These are phyloP conservation scores for Spizellomyces sp. DNA, from an alignment of 192 early-diverging fungal genomes.

Conservation along the genomic window DNA sequence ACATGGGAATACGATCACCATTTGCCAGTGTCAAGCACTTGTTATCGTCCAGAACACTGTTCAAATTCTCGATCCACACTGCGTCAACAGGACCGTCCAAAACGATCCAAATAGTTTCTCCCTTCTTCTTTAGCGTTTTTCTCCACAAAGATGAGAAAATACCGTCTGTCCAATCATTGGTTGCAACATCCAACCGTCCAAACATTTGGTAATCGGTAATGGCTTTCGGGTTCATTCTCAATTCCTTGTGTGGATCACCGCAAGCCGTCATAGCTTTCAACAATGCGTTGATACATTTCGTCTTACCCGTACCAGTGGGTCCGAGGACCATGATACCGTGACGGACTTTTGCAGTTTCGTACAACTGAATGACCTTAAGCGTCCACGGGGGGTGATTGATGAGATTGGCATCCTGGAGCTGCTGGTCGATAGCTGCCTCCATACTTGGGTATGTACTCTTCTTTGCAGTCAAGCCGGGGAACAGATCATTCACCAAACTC, in stretches of 20 bases:
- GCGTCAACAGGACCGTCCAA: constrained; percentile 69
- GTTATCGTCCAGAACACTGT: constrained; percentile 67
- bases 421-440: constrained; percentile 63
- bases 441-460: constrained; percentile 59
- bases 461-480: constrained; percentile 62
- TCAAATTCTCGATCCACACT: constrained; percentile 70
- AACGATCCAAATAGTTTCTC: constrained; percentile 62
- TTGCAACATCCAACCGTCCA: constrained; percentile 64
- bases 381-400: constrained; percentile 69
- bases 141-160: constrained; percentile 69
- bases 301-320: constrained; percentile 67
- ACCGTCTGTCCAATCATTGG: constrained; percentile 71
- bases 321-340: constrained; percentile 70
- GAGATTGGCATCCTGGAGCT: constrained; percentile 58
- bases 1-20: constrained; percentile 68
- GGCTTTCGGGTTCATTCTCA: constrained; percentile 69
- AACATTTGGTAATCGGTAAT: constrained; percentile 73
- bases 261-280: constrained; percentile 64
- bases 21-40: constrained; percentile 69
- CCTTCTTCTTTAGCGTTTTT: constrained; percentile 65
- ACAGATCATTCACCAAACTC: constrained; percentile 62
- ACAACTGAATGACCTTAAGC: constrained; percentile 65
- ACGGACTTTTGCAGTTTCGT: constrained; percentile 61
- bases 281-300: constrained; percentile 61
- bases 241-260: constrained; percentile 67